Base-by-base conservation (phyloP, 2,329 filamentous ascomycete genomes). In the Endothia cerciana region DNA sequence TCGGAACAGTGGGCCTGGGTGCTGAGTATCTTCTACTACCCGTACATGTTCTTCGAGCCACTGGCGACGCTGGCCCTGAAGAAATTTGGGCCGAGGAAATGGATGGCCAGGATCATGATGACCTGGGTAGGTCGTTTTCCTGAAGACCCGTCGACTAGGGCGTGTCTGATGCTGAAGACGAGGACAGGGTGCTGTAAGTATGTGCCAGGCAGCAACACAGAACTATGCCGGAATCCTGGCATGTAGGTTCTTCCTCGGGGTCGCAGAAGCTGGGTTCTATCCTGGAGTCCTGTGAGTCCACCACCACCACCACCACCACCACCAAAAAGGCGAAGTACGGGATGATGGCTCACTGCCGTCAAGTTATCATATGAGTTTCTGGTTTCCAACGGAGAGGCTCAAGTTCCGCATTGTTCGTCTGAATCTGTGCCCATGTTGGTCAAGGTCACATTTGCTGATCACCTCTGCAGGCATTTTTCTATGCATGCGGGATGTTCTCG, bases 331-430 rank as follows among this genome's bases (percentile, higher is more conserved):
- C 28, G n/a, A n/a, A 4, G n/a, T 22, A 19, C 1, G 3, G 43
- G 19, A 47, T 36, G 17, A 10, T 10, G 4, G 30, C 53, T 66
- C 13, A 63, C 7, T 1, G 33, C 10, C 55, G n/a, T 19, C 10
- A 4, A 70, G 69, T 57, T 73, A 73, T 47, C 72, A 73, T 55
- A 36, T 74, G 17, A 73, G 71, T 70, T 65, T 77, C 65, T 77
- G 75, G 75, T 77, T 75, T 64, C 74, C 74, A 0, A 72, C 74
- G 4, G 70, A 75, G 1, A 72, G 70, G 51, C 71, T 76, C 8
- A 68, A 75, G 2, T 70, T 77, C 1, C 69, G 76, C 6, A 76
- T 78, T 25, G 72, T 71, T 38, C 45, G 70, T 45, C 1, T 15
- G 22, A 45, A 0, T 7, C 38, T 22, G 13, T 22, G 25, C 1